Evolutionary conservation across 2,329 filamentous ascomycete species (phyloP).

Genomic region (Ophiognomonia clavigignenti-juglandacearum): DNA sequence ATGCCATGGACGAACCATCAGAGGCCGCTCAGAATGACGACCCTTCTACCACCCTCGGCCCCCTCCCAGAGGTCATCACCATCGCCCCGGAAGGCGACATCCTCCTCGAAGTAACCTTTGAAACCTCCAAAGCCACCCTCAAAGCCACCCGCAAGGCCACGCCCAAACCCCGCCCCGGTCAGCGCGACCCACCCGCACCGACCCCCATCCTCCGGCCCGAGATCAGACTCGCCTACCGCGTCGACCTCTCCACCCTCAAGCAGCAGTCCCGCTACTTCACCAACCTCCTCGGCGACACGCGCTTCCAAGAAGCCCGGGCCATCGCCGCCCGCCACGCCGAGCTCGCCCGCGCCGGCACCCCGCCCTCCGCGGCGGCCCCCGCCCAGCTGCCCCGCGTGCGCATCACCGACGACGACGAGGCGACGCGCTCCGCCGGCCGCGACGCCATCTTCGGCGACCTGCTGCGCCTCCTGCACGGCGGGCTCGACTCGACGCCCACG

Average conservation of each 20-base stretch:
- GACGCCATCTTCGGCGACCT: constrained; percentile 64
- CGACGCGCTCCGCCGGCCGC: constrained; percentile 55
- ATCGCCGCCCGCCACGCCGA: constrained; percentile 46
- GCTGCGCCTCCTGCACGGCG: constrained; percentile 59
- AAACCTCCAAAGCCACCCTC: constrained; percentile 50
- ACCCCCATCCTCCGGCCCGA: constrained; percentile 30
- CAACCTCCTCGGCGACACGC: constrained; percentile 57
- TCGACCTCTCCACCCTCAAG: constrained; percentile 51
- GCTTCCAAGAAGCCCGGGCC: constrained; percentile 58
- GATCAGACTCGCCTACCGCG: constrained; percentile 50
- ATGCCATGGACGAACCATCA: constrained; percentile 20
- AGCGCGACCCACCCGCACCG: constrained; percentile 15
- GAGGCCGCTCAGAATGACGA: constrained; percentile 20
- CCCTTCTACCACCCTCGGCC: constrained; percentile 8
- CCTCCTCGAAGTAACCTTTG: constrained; percentile 61
- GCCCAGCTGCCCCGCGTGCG: constrained; percentile 56
- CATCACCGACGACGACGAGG: constrained; percentile 65
- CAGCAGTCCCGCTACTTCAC: constrained; percentile 65
- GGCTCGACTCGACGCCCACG: constrained; percentile 39
- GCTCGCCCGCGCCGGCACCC: constrained; percentile 42
- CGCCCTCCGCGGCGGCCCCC: constrained; percentile 42
- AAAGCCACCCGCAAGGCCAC: constrained; percentile 36
- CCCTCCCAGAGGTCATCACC: constrained; percentile 35
- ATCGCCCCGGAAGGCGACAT: constrained; percentile 59
- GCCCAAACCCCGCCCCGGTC: constrained; percentile 23